Base-by-base conservation (phyloP, 768 basidiomycete genomes). In the Suillus lakei region DNA sequence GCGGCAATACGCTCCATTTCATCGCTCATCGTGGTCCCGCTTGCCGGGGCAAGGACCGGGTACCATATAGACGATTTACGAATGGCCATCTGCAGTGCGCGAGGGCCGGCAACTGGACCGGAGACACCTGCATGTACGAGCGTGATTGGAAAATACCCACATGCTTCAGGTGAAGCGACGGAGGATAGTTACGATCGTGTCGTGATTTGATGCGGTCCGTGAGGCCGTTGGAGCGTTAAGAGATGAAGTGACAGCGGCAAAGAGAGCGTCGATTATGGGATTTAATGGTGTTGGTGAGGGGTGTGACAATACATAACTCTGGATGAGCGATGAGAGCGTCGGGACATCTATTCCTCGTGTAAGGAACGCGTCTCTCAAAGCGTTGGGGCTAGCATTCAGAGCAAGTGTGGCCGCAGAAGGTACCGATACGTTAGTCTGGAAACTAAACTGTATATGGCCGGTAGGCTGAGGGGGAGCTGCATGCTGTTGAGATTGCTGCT, bases 1-100 rank as follows among this genome's bases (percentile, higher is more conserved):
- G 70, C 75, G 26, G 86, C 86, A 62, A 89, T 87, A 21, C 88
- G 81, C 63, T 88, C 86, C 84, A 89, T 85, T 71, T 88, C 86
- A 68, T 87, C 87, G 8, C 82, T 78, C 58, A 88, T 76, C 23
- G 85, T 84, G 0, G 75, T 65, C 5, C 72, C 68, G 12, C 61
- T 51, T 5, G 68, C 65, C 34, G 66, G 51, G 10, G 54, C 51
- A 41, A 53, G 67, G 56, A 72, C 74, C 4, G 85, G 80, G 0
- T 79, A 77, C 88, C 87, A 89, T 8, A 82, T 82, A 0, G 86
- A 82, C 43, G 83, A 79, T 68, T 84, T 88, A 65, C 88, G 84
- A 28, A 88, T 83, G 34, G 82, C 83, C 77, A 84, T 86, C 66
- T 87, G 86, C 16, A 89, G 78, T 4, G 87, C 86, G 16, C 86